phyloP scores from a whole-genome alignment of 2,329 filamentous ascomycete species.

The Monosporascus sp. region DNA sequence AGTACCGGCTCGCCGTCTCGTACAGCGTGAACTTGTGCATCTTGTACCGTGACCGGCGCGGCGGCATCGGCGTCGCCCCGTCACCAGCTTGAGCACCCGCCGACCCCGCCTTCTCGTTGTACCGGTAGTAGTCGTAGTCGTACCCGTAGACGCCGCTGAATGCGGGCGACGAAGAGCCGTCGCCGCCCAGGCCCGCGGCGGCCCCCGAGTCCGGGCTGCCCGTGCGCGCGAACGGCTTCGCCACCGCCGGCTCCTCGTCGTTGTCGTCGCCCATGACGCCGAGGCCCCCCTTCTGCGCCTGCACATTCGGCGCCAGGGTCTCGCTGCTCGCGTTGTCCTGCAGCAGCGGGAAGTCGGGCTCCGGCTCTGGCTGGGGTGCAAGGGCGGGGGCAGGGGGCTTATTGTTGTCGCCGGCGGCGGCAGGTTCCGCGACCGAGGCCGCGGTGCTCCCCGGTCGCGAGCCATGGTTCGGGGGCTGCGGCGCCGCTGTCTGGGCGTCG shows the following conservation, averaged over 20 bases:
- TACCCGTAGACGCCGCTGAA: conserved; percentile 17
- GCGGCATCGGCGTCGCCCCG: background rate
- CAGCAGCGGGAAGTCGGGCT: conserved; percentile 34
- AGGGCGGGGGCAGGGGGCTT: background rate
- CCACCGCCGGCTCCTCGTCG: conserved; percentile 53
- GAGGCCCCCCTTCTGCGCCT: conserved; percentile 18
- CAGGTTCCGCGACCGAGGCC: background rate
- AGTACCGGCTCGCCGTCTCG: conserved; percentile 89
- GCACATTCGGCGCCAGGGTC: conserved; percentile 26
- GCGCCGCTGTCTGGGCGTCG: no score
- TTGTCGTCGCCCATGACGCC: conserved; percentile 42
- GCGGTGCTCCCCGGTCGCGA: no score
- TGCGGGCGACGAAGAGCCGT: conserved; percentile 2
- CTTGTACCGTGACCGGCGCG: conserved; percentile 41
- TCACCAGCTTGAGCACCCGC: background rate
- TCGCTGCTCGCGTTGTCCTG: conserved; percentile 37
- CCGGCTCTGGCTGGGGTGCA: background rate
- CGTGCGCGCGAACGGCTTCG: conserved; percentile 52
- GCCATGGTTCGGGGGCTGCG: no score
- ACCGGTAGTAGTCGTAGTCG: conserved; percentile 24
- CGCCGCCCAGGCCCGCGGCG: conserved; percentile 11
- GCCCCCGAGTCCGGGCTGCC: conserved; percentile 42
- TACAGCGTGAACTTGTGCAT: conserved; percentile 99
- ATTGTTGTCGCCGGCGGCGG: background rate
- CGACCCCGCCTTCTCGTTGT: conserved; percentile 22